Base-by-base conservation (phyloP, 2,329 filamentous ascomycete genomes). In the Aspergillus candidus region DNA sequence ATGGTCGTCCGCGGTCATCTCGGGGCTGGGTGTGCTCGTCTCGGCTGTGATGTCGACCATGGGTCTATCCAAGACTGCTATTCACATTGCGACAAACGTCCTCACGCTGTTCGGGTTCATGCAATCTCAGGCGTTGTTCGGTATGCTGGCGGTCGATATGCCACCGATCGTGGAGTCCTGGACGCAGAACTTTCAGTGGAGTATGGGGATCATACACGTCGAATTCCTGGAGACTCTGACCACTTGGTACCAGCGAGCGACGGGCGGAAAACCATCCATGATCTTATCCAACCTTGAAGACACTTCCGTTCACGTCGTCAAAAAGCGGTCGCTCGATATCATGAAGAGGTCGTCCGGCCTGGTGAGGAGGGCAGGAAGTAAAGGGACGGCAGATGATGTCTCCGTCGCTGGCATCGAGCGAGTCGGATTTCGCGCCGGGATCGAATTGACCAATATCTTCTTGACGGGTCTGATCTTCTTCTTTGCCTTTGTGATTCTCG, bases 131-230 rank as follows among this genome's bases (percentile, higher is more conserved):
- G 89, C 90, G 29, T 88, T 96, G 67, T 75, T 94, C 57, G 90
- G 90, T 49, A 83, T 95, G 67, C 86, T 83, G 40, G 79, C 84
- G n/a, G 84, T 95, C 6, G 75, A 77, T 34, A 77, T 95, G 41
- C 91, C 91, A 6, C 90, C 90, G 0, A 86, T 95, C 48, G 90
- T 94, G 40, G 78, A 86, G 59, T 79, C 89, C 0, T 96, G 91
- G 90, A 95, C 89, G 2, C 90, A 95, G 71, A 90, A 96, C 69
- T 95, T 96, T 71, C 86, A 94, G 63, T 96, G 90, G 90, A 93
- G 85, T 59, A 93, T 96, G 87, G 91, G 90, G 55, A 88, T 96
- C 57, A 94, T 96, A 57, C 79, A 79, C 40, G 78, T 95, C 30
- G 74, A 73, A n/a, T 95, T 94, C 66, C 78, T 95, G 71, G 88